These are phyloP conservation scores for Eleusine coracana DNA, from an alignment of 176 grass and related monocot species.

Conservation along the genomic window DNA sequence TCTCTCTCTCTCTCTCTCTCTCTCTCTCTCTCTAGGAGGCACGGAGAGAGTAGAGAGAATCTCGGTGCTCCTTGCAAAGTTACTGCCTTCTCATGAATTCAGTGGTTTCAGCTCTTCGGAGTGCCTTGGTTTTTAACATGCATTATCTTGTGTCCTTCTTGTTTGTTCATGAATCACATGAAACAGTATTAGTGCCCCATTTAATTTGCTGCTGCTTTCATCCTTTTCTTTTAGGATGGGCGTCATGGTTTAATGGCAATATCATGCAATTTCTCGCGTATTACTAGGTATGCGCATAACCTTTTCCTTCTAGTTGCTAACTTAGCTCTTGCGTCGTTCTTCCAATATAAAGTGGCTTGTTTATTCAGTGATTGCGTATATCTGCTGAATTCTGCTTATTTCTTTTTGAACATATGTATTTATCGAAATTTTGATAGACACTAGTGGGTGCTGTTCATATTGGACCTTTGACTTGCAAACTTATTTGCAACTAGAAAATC, in stretches of 20 bases:
- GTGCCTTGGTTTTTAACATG: background rate
- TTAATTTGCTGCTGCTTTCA: background rate
- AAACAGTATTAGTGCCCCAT: background rate
- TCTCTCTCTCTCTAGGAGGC: background rate
- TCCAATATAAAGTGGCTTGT: background rate
- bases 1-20: background rate
- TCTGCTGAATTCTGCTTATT: background rate
- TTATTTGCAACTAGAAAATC: background rate
- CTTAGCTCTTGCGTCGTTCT: background rate
- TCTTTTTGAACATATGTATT: background rate
- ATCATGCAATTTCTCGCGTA: background rate
- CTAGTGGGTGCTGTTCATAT: background rate
- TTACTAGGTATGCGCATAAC: conserved; percentile 1
- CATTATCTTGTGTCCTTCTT: conserved; percentile 15
- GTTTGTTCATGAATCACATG: background rate
- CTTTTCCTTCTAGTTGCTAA: background rate
- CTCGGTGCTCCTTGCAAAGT: background rate
- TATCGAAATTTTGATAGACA: background rate
- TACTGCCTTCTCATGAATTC: background rate
- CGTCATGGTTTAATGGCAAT: conserved; percentile 15
- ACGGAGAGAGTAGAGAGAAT: background rate
- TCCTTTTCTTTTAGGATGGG: background rate
- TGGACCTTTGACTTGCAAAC: conserved; percentile 16
- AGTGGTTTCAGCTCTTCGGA: conserved; percentile 20
- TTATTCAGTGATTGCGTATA: background rate